Percentiles rank a stretch among this genome's conserved stretches.
These are phyloP conservation scores for Boletus rubescentipes DNA, from an alignment of 768 basidiomycete genomes.

Conservation along the genomic window DNA sequence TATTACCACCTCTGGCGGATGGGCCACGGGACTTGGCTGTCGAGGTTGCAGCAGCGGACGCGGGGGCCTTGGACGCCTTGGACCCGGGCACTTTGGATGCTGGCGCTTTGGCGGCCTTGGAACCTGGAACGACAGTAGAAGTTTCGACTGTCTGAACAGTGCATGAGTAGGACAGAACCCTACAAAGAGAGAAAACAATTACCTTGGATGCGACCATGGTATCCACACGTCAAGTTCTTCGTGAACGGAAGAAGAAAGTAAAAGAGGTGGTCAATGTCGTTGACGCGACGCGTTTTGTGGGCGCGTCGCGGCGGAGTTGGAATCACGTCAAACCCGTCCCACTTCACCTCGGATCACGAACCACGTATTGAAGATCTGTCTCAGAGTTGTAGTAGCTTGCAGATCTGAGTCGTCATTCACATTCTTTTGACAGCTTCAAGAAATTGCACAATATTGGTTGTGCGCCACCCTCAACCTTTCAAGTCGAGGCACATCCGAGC, in stretches of 20 bases:
- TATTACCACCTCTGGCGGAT: slow-evolving; percentile 14
- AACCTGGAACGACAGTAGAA: slow-evolving; percentile 25
- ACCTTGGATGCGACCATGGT: slow-evolving; percentile 6
- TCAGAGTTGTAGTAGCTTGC: no score
- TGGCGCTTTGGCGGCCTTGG: slow-evolving; percentile 31
- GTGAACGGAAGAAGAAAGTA: not conserved
- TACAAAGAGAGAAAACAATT: not conserved
- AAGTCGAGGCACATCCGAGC: no score
- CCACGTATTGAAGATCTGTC: no score
- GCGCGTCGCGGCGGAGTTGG: slow-evolving; percentile 20
- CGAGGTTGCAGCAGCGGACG: slow-evolving; percentile 34
- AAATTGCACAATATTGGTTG: no score
- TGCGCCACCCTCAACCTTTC: no score
- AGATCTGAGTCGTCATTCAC: no score
- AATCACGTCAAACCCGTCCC: not conserved
- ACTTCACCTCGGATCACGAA: no score
- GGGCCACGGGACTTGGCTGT: slow-evolving; percentile 35
- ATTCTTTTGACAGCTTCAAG: no score
- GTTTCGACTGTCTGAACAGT: not conserved
- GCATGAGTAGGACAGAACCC: no score
- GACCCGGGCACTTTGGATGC: slow-evolving; percentile 43
- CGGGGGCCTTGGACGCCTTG: slow-evolving; percentile 55
- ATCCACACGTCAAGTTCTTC: not conserved
- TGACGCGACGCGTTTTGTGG: slow-evolving; percentile 16
- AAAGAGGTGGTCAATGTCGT: not conserved